Base-by-base conservation (phyloP, 768 basidiomycete species). In the Hypholoma fasciculare region DNA sequence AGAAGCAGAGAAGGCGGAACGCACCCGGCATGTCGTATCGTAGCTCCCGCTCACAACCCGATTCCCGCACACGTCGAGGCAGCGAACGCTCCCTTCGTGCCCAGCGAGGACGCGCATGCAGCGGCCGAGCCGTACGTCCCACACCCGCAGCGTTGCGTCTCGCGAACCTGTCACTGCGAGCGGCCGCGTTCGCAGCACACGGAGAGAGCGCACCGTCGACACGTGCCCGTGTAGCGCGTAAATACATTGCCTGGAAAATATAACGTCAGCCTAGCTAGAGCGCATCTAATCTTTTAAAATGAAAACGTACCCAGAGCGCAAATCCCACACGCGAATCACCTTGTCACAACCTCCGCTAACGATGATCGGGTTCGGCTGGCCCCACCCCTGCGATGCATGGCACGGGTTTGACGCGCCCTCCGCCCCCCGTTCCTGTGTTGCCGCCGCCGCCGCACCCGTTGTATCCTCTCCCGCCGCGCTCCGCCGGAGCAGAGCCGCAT, bases 311-410 rank as follows among this genome's bases (percentile, higher is more conserved):
- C 95, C 95, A 16, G 90, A 86, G 51, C 83, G 79, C 7, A 90
- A 84, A 67, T 97, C 94, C 96, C 96, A 98, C 0, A 99, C 92
- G 37, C 89, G 79, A n/a, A 99, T 75, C 46, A 85, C 83, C 64
- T 95, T 89, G 68, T 99, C 96, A 65, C 96, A 97, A 4, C 95
- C 96, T 1, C 92, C 96, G 59, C 90, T 94, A 20, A 98, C 89
- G 17, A 96, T 85, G 5, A 97, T 75, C 7, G 92, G 78, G 49
- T 85, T 84, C 1, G 86, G 84, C 68, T 96, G 92, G 0, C 96
- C 95, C 92, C 94, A 98, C 1, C 96, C 96, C 52, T 85, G 80
- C 0, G 90, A 88, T 2, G 90, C 82, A 52, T 85, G 83, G 59
- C 87, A 57, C 30, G 37, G 62, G 56, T 38, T 49, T 59, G 2